Evolutionary conservation across 108 stramenopile species (phyloP).

Genomic region (Nitzschia sp.): DNA sequence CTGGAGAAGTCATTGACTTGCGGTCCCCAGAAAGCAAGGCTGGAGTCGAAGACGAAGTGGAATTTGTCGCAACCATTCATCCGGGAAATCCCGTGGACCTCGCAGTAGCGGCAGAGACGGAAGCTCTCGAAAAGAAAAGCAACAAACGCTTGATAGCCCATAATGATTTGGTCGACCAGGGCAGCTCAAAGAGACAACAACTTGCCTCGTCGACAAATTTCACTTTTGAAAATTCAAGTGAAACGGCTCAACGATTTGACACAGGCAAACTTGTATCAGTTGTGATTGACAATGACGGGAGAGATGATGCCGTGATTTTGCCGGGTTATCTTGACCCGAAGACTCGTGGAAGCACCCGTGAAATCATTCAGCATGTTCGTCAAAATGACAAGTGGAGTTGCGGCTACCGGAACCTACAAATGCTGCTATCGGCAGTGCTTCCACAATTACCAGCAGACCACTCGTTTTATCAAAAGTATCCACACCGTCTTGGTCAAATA

Average conservation of each 20-base stretch:
- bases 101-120: too few species aligned
- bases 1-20: conserved; percentile 26
- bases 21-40: not conserved
- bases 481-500: conserved; percentile 22
- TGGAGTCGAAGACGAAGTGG: not conserved
- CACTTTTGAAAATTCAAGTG: too few species aligned
- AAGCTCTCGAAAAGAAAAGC: too few species aligned
- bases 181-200: too few species aligned
- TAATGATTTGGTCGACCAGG: too few species aligned
- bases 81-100: too few species aligned
- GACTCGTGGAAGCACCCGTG: not conserved
- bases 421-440: conserved; percentile 65
- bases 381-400: conserved; percentile 83
- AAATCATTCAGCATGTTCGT: conserved; percentile 37
- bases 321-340: conserved; percentile 1
- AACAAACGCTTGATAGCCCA: too few species aligned
- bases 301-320: not conserved
- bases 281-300: not conserved
- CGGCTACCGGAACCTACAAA: conserved; percentile 83
- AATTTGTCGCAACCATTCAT: not conserved
- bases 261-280: too few species aligned
- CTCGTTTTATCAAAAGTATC: conserved; percentile 22
- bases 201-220: too few species aligned
- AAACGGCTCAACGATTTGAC: too few species aligned
- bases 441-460: conserved; percentile 46